Base-by-base conservation (phyloP, 495 filamentous ascomycete species). In the Hypoxylon subgilvum region DNA sequence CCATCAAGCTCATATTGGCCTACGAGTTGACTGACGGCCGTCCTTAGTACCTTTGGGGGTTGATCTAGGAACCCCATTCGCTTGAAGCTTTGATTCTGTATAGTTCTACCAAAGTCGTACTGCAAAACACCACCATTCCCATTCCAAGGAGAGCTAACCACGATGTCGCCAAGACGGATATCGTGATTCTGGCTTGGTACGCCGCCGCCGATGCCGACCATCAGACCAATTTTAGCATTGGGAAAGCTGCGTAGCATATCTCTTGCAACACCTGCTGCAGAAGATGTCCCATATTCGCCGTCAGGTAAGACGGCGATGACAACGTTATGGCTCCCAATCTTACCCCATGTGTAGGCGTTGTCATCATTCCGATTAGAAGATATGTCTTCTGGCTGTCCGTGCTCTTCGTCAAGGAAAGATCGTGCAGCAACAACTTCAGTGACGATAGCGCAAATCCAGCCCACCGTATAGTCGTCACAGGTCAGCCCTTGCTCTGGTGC, bases 201-300 rank as follows among this genome's bases (percentile, higher is more conserved):
- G 6, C 75, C 78, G 10, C 76, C 75, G 2, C 69, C 79, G 42
- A 80, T 79, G 13, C 78, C 79, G 2, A 83, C 79, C 69, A 82
- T 77, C 18, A 83, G 65, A 22, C 67, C 55, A 48, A 77, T 57
- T 10, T 68, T 52, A 10, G 82, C 51, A 22, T 66, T 69, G n/a
- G 72, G 67, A 48, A 82, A 83, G 25, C 52, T 78, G 2, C 66
- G 60, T 6, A 68, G 36, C 78, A 80, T 66, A 39, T 77, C 63
- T n/a, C 34, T 68, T 1, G 64, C 73, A 6, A 76, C 71, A 3
- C 10, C 44, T 1, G 74, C 68, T 2, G 74, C 74, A 14, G 65
- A 63, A 6, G 48, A 54, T 10, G 48, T 76, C 2, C 80, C 79
- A 42, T 76, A 72, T 19, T 71, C 46, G 8, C 71, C 71, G 10